Conservation (phyloP, 345 rosid genomes). For the Lepidium didymum region DNA sequence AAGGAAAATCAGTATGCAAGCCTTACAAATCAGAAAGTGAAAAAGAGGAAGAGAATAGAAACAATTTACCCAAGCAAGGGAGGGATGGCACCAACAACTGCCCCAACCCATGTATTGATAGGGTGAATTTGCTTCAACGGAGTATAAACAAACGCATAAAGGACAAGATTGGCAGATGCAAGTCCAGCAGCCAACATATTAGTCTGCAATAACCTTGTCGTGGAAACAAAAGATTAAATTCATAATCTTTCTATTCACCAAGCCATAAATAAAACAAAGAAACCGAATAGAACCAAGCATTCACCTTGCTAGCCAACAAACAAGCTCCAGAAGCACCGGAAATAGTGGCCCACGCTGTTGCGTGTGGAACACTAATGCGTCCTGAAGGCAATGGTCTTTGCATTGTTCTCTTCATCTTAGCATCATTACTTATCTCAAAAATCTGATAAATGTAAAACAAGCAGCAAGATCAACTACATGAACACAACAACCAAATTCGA, state of each 20-base stretch:
- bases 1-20: not conserved
- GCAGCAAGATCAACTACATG: not conserved
- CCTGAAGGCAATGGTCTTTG: slow-evolving; percentile 85
- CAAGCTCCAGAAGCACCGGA: slow-evolving; percentile 73
- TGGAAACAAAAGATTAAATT: slow-evolving; percentile 32
- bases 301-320: slow-evolving; percentile 75
- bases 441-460: slow-evolving; percentile 30
- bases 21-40: not conserved
- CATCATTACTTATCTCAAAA: slow-evolving; percentile 80
- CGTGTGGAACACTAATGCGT: slow-evolving; percentile 61
- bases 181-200: slow-evolving; percentile 88
- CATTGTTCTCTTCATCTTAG: slow-evolving; percentile 90
- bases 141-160: slow-evolving; percentile 70
- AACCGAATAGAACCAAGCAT: slow-evolving; percentile 2
- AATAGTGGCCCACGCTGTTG: slow-evolving; percentile 70
- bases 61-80: slow-evolving; percentile 81
- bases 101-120: slow-evolving; percentile 96
- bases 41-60: slow-evolving; percentile 1
- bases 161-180: slow-evolving; percentile 72
- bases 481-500: not conserved
- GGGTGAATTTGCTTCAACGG: slow-evolving; percentile 98
- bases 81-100: slow-evolving; percentile 96
- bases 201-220: slow-evolving; percentile 85
- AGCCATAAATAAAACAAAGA: not conserved
- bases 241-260: not conserved